phyloP scores from a whole-genome alignment of 140 eudicot species.

The Cichorium intybus region DNA sequence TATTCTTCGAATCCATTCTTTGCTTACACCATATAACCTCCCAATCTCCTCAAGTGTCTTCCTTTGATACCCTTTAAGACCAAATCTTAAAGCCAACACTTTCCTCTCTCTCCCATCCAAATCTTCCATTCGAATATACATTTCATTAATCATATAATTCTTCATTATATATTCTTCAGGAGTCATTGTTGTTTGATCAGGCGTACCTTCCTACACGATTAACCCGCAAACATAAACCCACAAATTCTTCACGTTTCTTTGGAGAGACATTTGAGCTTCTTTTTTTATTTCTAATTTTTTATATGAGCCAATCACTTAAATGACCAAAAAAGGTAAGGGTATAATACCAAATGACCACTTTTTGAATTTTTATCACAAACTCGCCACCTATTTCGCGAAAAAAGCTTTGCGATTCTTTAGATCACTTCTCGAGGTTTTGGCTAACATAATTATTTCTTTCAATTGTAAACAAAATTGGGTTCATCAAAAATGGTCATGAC shows the following conservation, averaged over 20 bases:
- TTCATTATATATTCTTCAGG: slow-evolving; percentile 59
- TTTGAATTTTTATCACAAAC: too few species aligned
- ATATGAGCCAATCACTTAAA: too few species aligned
- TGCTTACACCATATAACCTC: slow-evolving; percentile 58
- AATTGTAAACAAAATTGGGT: too few species aligned
- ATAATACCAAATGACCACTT: too few species aligned
- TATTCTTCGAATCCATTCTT: slow-evolving; percentile 87
- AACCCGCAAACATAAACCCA: slow-evolving; percentile 3
- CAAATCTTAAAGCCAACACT: slow-evolving; percentile 58
- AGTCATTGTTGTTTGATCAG: slow-evolving; percentile 60
- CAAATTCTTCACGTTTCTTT: background rate
- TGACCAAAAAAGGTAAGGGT: too few species aligned
- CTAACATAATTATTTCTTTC: too few species aligned
- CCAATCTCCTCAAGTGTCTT: slow-evolving; percentile 85
- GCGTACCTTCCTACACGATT: slow-evolving; percentile 51
- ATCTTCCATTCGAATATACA: slow-evolving; percentile 45
- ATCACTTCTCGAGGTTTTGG: too few species aligned
- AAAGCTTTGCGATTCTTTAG: too few species aligned
- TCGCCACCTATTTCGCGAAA: too few species aligned
- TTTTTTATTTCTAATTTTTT: background rate
- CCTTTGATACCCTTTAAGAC: slow-evolving; percentile 57
- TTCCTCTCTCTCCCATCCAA: slow-evolving; percentile 60
- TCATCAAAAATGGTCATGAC: too few species aligned
- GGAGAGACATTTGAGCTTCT: background rate
- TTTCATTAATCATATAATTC: slow-evolving; percentile 58